Evolutionary conservation across 2,329 filamentous ascomycete genomes (phyloP).

Genomic region (Thielaviopsis punctulata): DNA sequence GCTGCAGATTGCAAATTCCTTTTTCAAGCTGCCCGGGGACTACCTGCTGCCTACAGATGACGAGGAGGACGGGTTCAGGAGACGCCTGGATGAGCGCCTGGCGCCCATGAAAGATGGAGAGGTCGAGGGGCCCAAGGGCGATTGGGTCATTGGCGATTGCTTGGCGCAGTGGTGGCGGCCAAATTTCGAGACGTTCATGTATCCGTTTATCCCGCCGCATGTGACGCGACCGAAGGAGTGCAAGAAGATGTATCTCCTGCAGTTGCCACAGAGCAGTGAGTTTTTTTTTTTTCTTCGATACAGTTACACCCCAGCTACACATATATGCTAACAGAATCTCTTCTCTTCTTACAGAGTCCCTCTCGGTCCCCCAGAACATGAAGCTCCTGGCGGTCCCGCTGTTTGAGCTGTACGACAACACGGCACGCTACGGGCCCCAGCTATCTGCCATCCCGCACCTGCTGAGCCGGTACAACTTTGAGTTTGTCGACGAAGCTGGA

Average conservation of each 20-base stretch:
- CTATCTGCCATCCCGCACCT: slow-evolving; percentile 92
- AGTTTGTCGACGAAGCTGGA: slow-evolving; percentile 87
- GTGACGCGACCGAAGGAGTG: slow-evolving; percentile 95
- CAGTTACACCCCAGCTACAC: neutral
- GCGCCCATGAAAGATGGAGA: slow-evolving; percentile 83
- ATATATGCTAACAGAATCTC: slow-evolving; percentile 14
- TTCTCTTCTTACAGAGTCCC: slow-evolving; percentile 47
- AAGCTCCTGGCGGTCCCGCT: slow-evolving; percentile 92
- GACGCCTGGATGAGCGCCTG: slow-evolving; percentile 76
- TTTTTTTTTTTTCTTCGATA: slow-evolving; percentile 9
- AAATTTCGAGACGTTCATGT: slow-evolving; percentile 99
- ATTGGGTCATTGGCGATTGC: slow-evolving; percentile 90
- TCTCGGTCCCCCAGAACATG: slow-evolving; percentile 98
- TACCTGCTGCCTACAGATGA: slow-evolving; percentile 81
- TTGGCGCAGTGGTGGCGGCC: slow-evolving; percentile 97
- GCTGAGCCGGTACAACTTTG: slow-evolving; percentile 88
- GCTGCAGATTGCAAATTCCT: slow-evolving; percentile 97
- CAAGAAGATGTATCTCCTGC: slow-evolving; percentile 97
- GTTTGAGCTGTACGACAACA: slow-evolving; percentile 98
- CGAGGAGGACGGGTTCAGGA: slow-evolving; percentile 89
- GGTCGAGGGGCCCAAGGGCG: slow-evolving; percentile 57
- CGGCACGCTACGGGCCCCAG: slow-evolving; percentile 82
- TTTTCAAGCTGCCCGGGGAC: slow-evolving; percentile 97
- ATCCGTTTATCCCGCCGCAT: slow-evolving; percentile 91
- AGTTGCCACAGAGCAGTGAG: slow-evolving; percentile 78